Base-by-base conservation (phyloP, 2,329 filamentous ascomycete genomes). In the Bimuria novae-zelandiae region DNA sequence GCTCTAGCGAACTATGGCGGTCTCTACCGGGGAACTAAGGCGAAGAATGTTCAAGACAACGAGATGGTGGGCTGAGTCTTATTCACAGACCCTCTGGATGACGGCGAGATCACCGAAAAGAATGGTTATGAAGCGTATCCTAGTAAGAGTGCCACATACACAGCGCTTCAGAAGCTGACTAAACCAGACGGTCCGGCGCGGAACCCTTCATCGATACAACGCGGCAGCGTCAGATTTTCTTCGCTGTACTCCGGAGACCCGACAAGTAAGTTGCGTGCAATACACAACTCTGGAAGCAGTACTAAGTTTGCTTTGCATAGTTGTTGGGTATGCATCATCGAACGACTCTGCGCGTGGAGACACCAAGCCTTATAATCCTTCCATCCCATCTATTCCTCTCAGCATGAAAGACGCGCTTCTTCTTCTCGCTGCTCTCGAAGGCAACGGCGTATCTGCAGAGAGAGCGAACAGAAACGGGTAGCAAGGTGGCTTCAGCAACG, bases 151-250 rank as follows among this genome's bases (percentile, higher is more conserved):
- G 11, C 33, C 17, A 32, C 37, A 17, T 36, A 2, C 10, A 21
- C 16, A 7, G n/a, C 16, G 16, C 33, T 2, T 27, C 22, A 21
- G 19, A 25, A 37, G 22, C 52, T 62, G n/a, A 60, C 49, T 2
- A 67, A 67, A 0, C 7, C 29, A 58, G 58, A 76, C 51, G 75
- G 75, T 3, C 73, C 73, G 23, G 75, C 75, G 10, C 57, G 75
- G 29, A 72, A 77, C 42, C 75, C 76, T 5, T 69, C 71, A 4
- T 64, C 65, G 16, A 74, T 77, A 11, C 75, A 77, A 53, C 64
- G 75, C 39, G 75, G 75, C 16, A 71, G 65, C 39, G 75, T 77
- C 16, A 65, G 71, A 48, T 95, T 89, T 65, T 74, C 94, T 56
- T 52, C 80, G 77, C 12, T 84, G 82, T 37, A 86, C 49, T 62